Evolutionary conservation across 345 rosid genomes (phyloP).

Genomic region (Xanthoceras sorbifolium): DNA sequence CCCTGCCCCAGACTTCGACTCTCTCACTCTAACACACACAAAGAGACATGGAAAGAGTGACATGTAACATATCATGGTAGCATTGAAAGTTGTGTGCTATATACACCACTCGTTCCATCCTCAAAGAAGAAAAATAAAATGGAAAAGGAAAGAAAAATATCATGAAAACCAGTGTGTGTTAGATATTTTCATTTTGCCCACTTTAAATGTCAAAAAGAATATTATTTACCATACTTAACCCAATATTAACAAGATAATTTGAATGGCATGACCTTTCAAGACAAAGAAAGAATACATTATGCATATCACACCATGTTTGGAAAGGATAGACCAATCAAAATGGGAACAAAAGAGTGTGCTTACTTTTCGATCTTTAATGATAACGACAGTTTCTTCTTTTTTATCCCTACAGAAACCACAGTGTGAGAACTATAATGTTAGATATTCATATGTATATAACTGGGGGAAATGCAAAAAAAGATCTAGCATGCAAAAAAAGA

Average conservation of each 20-base stretch:
- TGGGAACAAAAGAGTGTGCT: slow-evolving; percentile 13
- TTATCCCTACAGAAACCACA: slow-evolving; percentile 40
- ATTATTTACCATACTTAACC: neutral
- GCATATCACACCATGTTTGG: neutral
- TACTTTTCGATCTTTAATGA: slow-evolving; percentile 77
- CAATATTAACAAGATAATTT: slow-evolving; percentile 2
- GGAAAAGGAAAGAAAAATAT: neutral
- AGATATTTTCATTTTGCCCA: neutral
- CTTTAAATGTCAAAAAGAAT: neutral
- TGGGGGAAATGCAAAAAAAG: neutral
- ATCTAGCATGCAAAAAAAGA: too few relatives aligned
- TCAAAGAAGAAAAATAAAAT: neutral
- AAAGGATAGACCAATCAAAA: neutral
- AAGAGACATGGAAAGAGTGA: neutral
- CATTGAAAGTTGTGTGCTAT: neutral
- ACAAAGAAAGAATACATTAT: neutral
- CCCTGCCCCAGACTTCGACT: neutral
- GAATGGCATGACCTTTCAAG: neutral
- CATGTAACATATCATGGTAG: neutral
- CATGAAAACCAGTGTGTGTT: neutral
- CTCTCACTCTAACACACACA: neutral
- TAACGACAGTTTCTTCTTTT: slow-evolving; percentile 46
- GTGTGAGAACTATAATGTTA: neutral
- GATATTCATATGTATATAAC: neutral
- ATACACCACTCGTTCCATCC: neutral